Percentiles rank a stretch among this genome's conserved stretches.
Conservation (phyloP, 106 monocot genomes). For the Triglochin maritima region DNA sequence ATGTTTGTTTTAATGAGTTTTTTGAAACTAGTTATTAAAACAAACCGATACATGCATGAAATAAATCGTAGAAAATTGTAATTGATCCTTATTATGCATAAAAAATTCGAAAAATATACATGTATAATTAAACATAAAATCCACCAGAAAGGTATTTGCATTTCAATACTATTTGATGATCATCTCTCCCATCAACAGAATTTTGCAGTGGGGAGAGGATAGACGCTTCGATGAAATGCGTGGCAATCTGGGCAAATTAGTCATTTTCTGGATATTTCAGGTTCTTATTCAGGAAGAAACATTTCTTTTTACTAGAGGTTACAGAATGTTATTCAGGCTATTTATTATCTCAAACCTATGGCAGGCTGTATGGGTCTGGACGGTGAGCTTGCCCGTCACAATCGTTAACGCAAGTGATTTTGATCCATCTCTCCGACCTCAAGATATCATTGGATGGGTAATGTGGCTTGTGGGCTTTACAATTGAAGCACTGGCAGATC, state of each 20-base stretch:
- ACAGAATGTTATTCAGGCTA: background rate
- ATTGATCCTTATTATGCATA: too few relatives aligned
- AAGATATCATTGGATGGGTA: slow-evolving; percentile 94
- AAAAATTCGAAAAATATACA: too few relatives aligned
- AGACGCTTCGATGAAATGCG: slow-evolving; percentile 88
- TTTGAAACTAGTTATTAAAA: too few relatives aligned
- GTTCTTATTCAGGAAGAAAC: slow-evolving; percentile 21
- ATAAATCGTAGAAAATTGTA: too few relatives aligned
- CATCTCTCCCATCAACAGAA: slow-evolving; percentile 26
- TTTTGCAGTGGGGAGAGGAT: slow-evolving; percentile 94
- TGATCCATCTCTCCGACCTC: slow-evolving; percentile 57
- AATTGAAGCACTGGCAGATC: slow-evolving; percentile 76
- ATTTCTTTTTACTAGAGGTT: background rate
- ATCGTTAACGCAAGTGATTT: slow-evolving; percentile 78
- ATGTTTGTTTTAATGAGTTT: too few relatives aligned
- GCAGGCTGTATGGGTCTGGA: slow-evolving; percentile 98
- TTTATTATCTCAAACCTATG: background rate
- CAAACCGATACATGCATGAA: too few relatives aligned
- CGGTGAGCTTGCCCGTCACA: slow-evolving; percentile 91
- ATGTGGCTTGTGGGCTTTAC: slow-evolving; percentile 76
- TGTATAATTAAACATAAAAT: background rate
- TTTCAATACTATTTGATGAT: background rate
- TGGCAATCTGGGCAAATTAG: slow-evolving; percentile 55
- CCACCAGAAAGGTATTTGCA: background rate
- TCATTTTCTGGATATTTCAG: slow-evolving; percentile 90